Evolutionary conservation across 2,329 filamentous ascomycete genomes (phyloP), one percentile per base, ranked within the genome.

Genomic region (Exophiala sideris): DNA sequence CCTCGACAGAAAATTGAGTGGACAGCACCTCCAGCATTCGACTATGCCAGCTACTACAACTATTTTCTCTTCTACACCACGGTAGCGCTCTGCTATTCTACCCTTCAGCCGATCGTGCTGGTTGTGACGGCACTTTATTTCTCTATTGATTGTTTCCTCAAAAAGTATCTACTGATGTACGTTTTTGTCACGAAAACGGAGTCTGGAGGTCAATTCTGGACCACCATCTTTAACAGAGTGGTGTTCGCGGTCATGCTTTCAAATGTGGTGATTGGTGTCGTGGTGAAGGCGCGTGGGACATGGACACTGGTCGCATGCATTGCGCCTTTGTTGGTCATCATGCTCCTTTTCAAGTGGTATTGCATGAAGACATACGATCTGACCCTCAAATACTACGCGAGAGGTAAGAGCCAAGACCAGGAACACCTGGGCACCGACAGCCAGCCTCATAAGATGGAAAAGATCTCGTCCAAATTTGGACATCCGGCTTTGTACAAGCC

Each of bases 151-250:
- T 85, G 86, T 3, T 89, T 87, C 72, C 78, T 97, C 67, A 96
- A 96, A 80, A 97, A 97, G 73, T 99, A 99, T 67, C 77, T 96
- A 42, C 75, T 97, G 36, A 80, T 97, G 62, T 96, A 99, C 72
- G 87, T 96, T 60, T 97, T 96, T 67, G 82, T 95, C 61, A 99
- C 94, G 44, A 99, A 97, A 76, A 96, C 87, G 24, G 94, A 99
- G 68, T 96, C 91, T 0, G 94, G 91, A 7, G 94, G 94, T 47
- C 83, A 88, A 68, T 96, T 90, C 68, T 99, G 94, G 94, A 85
- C 90, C 14, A 83, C 91, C 1, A 71, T 97, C 5, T 95, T 90
- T 78, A 99, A 99, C 71, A 87, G 94, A n/a, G 79, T 96, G 69
- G 75, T 97, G 20, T 92, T 96, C 64, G 89, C 84, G 24, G 79